A percentile compares a stretch with the other conserved stretches of the same genome.
phyloP scores from a whole-genome alignment of 768 basidiomycete genomes.

The Podaxis sp. region DNA sequence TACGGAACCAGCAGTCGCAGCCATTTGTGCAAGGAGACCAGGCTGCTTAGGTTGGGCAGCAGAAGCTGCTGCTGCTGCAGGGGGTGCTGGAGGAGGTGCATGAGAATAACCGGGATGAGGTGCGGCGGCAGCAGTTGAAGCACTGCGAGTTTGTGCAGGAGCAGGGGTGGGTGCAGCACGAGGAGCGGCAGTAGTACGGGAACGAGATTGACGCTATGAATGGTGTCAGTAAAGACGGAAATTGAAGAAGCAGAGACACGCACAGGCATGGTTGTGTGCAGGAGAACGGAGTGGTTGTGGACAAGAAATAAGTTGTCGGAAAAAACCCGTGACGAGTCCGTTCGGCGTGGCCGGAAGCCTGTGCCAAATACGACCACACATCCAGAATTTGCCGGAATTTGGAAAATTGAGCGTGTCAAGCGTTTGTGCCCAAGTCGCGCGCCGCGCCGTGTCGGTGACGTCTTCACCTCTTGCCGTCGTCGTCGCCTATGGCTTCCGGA shows the following conservation, averaged over 20 bases:
- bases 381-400: not conserved
- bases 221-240: not conserved
- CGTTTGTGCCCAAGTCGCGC: not conserved
- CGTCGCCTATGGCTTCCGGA: conserved; percentile 21
- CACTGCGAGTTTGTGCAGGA: conserved; percentile 45
- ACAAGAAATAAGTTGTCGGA: conserved; percentile 27
- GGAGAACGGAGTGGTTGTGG: conserved; percentile 28
- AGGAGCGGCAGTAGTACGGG: conserved; percentile 61
- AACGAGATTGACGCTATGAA: conserved; percentile 73
- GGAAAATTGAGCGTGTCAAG: not conserved
- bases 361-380: conserved; percentile 24
- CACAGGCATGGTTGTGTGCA: conserved; percentile 38
- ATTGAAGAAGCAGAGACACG: conserved; percentile 18
- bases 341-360: not conserved
- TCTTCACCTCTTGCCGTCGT: not conserved
- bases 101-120: conserved; percentile 37
- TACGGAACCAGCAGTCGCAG: conserved; percentile 87
- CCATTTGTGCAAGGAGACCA: conserved; percentile 82
- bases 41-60: conserved; percentile 52
- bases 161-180: conserved; percentile 40
- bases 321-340: conserved; percentile 14
- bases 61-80: conserved; percentile 43
- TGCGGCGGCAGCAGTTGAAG: conserved; percentile 52
- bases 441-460: conserved; percentile 8
- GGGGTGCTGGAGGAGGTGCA: conserved; percentile 43